Evolutionary conservation across 2,329 filamentous ascomycete species (phyloP), one percentile per base, ranked within the genome.

Genomic region (Macroventuria anomochaeta): DNA sequence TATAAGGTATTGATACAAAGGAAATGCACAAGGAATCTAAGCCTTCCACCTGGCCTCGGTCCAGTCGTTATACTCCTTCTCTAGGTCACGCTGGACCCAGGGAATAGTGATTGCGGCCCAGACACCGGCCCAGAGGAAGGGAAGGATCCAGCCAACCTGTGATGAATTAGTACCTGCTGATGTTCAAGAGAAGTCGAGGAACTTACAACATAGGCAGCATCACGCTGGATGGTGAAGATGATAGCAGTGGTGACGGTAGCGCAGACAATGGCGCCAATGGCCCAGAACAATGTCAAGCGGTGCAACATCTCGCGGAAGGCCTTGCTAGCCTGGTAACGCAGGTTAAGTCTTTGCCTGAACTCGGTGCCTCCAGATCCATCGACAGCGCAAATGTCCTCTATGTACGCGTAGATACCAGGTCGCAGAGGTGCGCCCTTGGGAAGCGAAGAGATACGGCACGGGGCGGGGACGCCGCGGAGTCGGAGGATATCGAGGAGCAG

Each of bases 311-410:
- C 73, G 25, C 81, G 75, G 70, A 84, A 84, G 18, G 76, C 70
- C 63, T 82, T 80, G 64, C 78, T 81, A 2, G 81, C 79, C 67
- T 81, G 77, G 64, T 83, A 83, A 29, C 81, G 74, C 31, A 76
- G 66, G 62, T 83, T 82, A 28, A 84, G 71, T 3, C 77, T 68
- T 61, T 82, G 78, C 34, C 81, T 75, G 70, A 79, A 84, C 48
- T 79, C 78, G 5, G 80, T 83, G 6, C 79, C 80, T 18, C 81
- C 81, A 12, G 72, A 76, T 5, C 81, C 81, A 54, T 84, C 81
- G 4, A 83, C 81, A 2, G 80, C 80, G 34, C 77, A 76, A 21
- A 84, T 73, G 59, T 84, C 81, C 54, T 84, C 81, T 57, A 84
- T 81, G 58, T 83, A 74, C 7, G 76, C 76, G 69, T 84, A 84